Conservation (phyloP, 495 filamentous ascomycete genomes). For the Penicillium verhagenii region DNA sequence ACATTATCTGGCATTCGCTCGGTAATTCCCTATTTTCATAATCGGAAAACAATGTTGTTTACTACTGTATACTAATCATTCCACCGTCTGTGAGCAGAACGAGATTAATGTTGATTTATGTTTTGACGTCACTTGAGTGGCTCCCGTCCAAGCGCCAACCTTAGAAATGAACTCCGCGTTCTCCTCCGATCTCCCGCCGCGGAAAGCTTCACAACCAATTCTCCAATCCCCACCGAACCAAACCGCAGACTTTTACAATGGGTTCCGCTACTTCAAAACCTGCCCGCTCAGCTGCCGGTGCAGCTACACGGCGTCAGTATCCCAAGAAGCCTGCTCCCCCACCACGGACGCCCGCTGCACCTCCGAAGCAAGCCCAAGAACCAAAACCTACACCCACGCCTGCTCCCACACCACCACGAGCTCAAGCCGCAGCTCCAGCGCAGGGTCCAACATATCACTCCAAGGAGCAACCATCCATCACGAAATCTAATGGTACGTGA, state of each 20-base stretch:
- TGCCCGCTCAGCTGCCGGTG: constrained; percentile 50
- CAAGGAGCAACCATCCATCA: constrained; percentile 33
- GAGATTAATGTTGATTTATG: constrained; percentile 13
- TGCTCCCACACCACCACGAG: constrained; percentile 15
- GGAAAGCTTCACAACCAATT: constrained; percentile 15
- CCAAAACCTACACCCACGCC: constrained; percentile 15
- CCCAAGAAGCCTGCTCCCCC: constrained; percentile 47
- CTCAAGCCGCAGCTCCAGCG: constrained; percentile 17
- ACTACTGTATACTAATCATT: no score
- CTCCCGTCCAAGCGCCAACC: constrained; percentile 17
- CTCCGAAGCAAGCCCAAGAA: constrained; percentile 13
- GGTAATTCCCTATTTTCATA: not conserved
- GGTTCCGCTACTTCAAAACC: constrained; percentile 64
- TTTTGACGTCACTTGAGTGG: constrained; percentile 30
- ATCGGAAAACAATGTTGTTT: not conserved
- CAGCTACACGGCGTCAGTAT: constrained; percentile 54
- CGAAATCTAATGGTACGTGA: constrained; percentile 36
- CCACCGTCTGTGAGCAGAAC: not conserved
- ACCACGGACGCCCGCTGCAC: constrained; percentile 23
- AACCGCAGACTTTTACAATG: constrained; percentile 40
- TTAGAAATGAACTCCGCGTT: constrained; percentile 24
- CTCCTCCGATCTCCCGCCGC: constrained; percentile 23
- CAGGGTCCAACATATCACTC: constrained; percentile 42
- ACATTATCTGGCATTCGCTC: no score
- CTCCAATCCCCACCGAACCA: not conserved